Base-by-base conservation (phyloP, 345 rosid species). In the Trapa incisa region DNA sequence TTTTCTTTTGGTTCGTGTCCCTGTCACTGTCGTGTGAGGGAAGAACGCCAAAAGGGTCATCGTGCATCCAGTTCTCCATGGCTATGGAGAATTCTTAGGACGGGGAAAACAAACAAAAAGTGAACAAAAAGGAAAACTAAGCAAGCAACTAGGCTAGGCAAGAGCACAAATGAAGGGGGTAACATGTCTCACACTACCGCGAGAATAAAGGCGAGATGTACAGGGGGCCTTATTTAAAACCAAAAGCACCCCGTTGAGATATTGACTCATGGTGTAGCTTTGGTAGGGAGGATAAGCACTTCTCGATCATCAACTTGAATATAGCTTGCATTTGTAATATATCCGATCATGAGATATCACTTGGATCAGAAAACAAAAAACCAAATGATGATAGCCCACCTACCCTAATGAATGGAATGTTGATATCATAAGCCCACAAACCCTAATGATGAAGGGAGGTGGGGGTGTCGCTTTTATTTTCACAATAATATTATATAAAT, bases 61-160 rank as follows among this genome's bases (percentile, higher is more conserved):
- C 38, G 6, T 37, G 65, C 52, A 56, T 50, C 37, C 63, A 70
- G 39, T 64, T 65, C 65, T 65, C 37, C 29, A 22, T 65, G 56
- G 74, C 39, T 69, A 29, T 69, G 65, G 47, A 69, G 72, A 69
- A 69, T 56, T 63, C 35, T 38, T 22, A 39, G 65, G 65, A 52
- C 43, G 29, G 29, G 69, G n/a, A 71, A 71, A 65, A 71, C 74
- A 66, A 71, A 71, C 69, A 71, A 71, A 71, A 71, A 66, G 65
- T 65, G 60, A 65, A 65, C 74, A 66, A 66, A 65, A 66, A 58
- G 69, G 47, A 66, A 54, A 61, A 29, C 16, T 50, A 3, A 22
- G 29, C 29, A 22, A 22, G 56, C 22, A 41, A 41, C 43, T 41
- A 41, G 43, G 6, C 29, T 22, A 22, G 29, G 29, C 29, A 22